phyloP scores from a whole-genome alignment of 805 yeast genomes.

The Suhomyces sp. region DNA sequence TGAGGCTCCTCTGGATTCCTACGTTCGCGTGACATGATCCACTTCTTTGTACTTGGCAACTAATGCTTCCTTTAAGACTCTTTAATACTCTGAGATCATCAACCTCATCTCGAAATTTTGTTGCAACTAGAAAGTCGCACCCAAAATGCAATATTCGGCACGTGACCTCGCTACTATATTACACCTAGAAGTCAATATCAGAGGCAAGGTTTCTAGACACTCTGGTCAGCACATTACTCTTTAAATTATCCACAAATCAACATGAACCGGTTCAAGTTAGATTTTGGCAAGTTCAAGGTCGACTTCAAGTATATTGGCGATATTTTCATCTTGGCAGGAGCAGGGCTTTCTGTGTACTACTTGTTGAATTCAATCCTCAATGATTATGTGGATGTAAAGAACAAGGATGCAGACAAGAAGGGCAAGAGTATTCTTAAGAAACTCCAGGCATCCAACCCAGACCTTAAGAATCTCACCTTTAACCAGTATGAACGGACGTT shows the following conservation, averaged over 20 bases:
- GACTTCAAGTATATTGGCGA: conserved; percentile 45
- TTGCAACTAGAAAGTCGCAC: too few relatives aligned
- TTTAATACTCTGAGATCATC: too few relatives aligned
- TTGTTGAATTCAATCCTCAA: conserved; percentile 45
- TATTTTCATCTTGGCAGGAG: conserved; percentile 47
- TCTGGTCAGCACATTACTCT: too few relatives aligned
- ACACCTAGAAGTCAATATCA: too few relatives aligned
- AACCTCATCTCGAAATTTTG: too few relatives aligned
- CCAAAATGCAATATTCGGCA: too few relatives aligned
- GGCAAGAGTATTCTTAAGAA: conserved; percentile 45
- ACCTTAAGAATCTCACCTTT: conserved; percentile 48
- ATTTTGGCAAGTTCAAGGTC: conserved; percentile 37
- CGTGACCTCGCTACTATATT: too few relatives aligned
- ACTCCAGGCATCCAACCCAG: conserved; percentile 54
- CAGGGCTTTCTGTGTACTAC: conserved; percentile 70
- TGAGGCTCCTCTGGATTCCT: conserved; percentile 24
- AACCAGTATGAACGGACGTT: conserved; percentile 78
- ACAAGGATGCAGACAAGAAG: conserved; percentile 64
- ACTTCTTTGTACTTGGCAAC: too few relatives aligned
- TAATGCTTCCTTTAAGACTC: too few relatives aligned
- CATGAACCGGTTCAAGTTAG: conserved; percentile 36
- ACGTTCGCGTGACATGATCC: conserved; percentile 5
- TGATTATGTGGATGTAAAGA: conserved; percentile 37
- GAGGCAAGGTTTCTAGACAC: background rate
- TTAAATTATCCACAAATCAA: too few relatives aligned